Conservation (phyloP, 768 basidiomycete species). For the Glaciozyma antarctica region DNA sequence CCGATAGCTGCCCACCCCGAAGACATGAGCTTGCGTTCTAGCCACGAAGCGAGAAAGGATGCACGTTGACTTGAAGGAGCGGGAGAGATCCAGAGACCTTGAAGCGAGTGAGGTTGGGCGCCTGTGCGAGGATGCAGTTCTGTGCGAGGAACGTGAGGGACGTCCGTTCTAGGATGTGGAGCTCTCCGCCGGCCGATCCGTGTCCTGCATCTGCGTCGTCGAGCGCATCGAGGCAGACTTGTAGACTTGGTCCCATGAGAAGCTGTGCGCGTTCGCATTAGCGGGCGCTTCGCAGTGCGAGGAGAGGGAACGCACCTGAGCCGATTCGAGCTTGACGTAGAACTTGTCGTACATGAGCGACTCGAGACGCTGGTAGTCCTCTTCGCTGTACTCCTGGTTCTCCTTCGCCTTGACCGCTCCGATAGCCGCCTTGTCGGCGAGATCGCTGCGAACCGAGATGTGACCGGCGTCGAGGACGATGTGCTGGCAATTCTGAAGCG, state of each 20-base stretch:
- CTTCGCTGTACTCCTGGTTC: constrained; percentile 70
- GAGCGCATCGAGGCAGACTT: constrained; percentile 72
- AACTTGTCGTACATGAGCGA: constrained; percentile 92
- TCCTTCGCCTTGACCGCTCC: constrained; percentile 71
- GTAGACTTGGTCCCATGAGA: constrained; percentile 71
- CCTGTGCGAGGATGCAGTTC: constrained; percentile 81
- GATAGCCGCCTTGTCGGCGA: constrained; percentile 73
- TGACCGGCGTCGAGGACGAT: constrained; percentile 93
- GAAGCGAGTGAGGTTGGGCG: constrained; percentile 70
- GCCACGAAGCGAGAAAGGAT: background rate
- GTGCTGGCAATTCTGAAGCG: constrained; percentile 65
- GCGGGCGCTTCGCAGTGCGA: background rate
- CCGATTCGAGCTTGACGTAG: constrained; percentile 67
- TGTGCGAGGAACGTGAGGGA: constrained; percentile 81
- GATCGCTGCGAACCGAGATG: constrained; percentile 73
- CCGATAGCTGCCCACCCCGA: constrained; percentile 49
- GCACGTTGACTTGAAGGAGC: constrained; percentile 65
- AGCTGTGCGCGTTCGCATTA: constrained; percentile 49
- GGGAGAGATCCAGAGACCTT: constrained; percentile 85
- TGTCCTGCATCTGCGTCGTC: constrained; percentile 42
- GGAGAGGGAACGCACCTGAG: constrained; percentile 57
- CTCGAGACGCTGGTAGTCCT: constrained; percentile 76
- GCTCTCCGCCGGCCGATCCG: constrained; percentile 43
- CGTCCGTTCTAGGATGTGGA: constrained; percentile 86
- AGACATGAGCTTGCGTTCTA: constrained; percentile 11